phyloP scores from a whole-genome alignment of 2,329 filamentous ascomycete genomes.

The Leptographium flavum region DNA sequence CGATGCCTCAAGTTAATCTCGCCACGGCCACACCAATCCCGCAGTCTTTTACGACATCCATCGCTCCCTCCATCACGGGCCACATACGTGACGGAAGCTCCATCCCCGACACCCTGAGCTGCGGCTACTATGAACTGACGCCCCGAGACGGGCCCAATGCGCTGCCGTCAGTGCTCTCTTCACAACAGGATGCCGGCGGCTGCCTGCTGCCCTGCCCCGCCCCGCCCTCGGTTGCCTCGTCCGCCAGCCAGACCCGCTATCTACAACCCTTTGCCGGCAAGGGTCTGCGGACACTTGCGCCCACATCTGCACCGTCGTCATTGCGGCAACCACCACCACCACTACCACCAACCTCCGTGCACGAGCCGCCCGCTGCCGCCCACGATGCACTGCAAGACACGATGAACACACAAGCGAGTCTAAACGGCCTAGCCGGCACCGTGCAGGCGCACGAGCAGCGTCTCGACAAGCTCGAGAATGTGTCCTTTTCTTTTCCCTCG shows the following conservation, averaged over 20 bases:
- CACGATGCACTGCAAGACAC: not conserved
- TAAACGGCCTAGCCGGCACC: conserved; percentile 34
- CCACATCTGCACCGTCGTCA: conserved; percentile 19
- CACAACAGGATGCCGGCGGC: conserved; percentile 18
- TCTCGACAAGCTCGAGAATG: conserved; percentile 53
- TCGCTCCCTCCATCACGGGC: not conserved
- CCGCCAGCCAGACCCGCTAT: conserved; percentile 35
- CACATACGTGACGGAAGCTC: conserved; percentile 18
- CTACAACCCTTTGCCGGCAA: conserved; percentile 40
- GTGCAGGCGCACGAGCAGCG: conserved; percentile 49
- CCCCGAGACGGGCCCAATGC: conserved; percentile 19
- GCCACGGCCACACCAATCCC: not conserved
- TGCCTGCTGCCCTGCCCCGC: conserved; percentile 32
- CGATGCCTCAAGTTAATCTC: no score
- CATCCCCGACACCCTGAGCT: conserved; percentile 42
- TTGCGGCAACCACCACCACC: not conserved
- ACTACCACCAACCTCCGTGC: not conserved
- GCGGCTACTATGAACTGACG: conserved; percentile 29
- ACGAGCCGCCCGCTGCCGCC: not conserved
- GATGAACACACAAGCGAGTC: not conserved
- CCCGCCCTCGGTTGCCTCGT: conserved; percentile 30
- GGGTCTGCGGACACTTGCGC: conserved; percentile 38
- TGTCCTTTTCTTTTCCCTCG: conserved; percentile 46
- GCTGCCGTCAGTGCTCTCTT: conserved; percentile 26
- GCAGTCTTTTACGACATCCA: not conserved